These are phyloP conservation scores for Hericium coralloides DNA, from an alignment of 768 basidiomycete genomes.

Conservation along the genomic window DNA sequence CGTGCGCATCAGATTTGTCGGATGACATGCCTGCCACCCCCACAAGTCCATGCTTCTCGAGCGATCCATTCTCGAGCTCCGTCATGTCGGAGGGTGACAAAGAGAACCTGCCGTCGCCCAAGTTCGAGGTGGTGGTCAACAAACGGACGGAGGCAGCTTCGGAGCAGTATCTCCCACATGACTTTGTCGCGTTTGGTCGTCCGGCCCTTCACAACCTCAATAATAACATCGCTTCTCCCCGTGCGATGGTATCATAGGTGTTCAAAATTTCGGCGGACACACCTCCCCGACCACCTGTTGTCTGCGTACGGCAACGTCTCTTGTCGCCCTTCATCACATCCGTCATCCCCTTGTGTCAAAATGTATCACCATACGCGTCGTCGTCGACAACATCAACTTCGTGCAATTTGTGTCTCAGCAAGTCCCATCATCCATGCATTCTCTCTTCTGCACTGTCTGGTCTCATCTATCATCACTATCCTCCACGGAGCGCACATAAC, in stretches of 20 bases:
- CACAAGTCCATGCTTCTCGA: slow-evolving; percentile 53
- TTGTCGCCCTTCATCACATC: slow-evolving; percentile 38
- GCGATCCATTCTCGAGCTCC: slow-evolving; percentile 46
- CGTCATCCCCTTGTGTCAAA: slow-evolving; percentile 46
- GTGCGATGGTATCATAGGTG: slow-evolving; percentile 49
- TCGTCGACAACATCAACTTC: slow-evolving; percentile 44
- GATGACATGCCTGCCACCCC: slow-evolving; percentile 84
- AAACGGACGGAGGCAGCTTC: slow-evolving; percentile 57
- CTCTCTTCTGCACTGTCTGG: slow-evolving; percentile 30
- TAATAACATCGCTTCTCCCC: slow-evolving; percentile 46
- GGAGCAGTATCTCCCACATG: slow-evolving; percentile 73
- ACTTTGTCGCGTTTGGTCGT: slow-evolving; percentile 72
- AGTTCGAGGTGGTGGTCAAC: slow-evolving; percentile 66
- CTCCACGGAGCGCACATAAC: slow-evolving; percentile 11
- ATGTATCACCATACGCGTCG: slow-evolving; percentile 69
- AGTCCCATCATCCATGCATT: slow-evolving; percentile 39
- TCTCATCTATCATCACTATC: slow-evolving; percentile 17
- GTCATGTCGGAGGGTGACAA: slow-evolving; percentile 67
- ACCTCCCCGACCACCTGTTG: slow-evolving; percentile 10
- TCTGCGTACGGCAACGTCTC: slow-evolving; percentile 30
- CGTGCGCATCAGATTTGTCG: slow-evolving; percentile 63
- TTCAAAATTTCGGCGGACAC: slow-evolving; percentile 9
- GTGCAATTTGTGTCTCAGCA: slow-evolving; percentile 32
- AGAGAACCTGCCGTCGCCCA: slow-evolving; percentile 56
- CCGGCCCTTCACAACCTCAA: slow-evolving; percentile 74